A percentile compares a stretch with the other conserved stretches of the same genome.
Conservation (phyloP, 202 grass and related monocot genomes). For the Eragrostis tef region DNA sequence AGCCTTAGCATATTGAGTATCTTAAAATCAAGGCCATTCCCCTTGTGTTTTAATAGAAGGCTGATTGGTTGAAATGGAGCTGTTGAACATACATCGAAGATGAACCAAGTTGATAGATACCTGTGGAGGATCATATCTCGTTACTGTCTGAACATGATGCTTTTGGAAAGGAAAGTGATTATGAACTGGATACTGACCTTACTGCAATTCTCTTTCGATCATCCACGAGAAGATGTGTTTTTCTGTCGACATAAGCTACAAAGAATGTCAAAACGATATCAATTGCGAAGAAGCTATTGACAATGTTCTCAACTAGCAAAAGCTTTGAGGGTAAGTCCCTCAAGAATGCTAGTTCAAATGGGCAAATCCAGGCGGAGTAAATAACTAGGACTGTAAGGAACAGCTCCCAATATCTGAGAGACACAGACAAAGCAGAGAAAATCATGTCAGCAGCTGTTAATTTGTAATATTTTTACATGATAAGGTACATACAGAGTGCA, state of each 20-base stretch:
- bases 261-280: slow-evolving; percentile 85
- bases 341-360: slow-evolving; percentile 80
- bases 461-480: slow-evolving; percentile 13
- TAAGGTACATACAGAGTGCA: slow-evolving; percentile 23
- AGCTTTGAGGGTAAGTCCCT: slow-evolving; percentile 63
- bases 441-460: slow-evolving; percentile 50
- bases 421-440: slow-evolving; percentile 43
- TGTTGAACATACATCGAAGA: slow-evolving; percentile 75
- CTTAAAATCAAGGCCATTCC: slow-evolving; percentile 62
- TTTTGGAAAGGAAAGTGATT: slow-evolving; percentile 33
- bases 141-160: slow-evolving; percentile 21
- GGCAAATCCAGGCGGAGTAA: slow-evolving; percentile 81
- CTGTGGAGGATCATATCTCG: slow-evolving; percentile 48
- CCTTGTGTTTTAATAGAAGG: slow-evolving; percentile 57
- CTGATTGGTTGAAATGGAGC: slow-evolving; percentile 74
- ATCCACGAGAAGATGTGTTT: slow-evolving; percentile 74
- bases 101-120: slow-evolving; percentile 78
- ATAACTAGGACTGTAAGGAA: slow-evolving; percentile 72
- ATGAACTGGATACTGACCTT: slow-evolving; percentile 52
- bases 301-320: slow-evolving; percentile 63
- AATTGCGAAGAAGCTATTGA: slow-evolving; percentile 68
- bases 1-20: slow-evolving; percentile 73
- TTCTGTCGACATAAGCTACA: slow-evolving; percentile 69
- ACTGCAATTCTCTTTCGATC: slow-evolving; percentile 67
- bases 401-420: slow-evolving; percentile 79